Conservation (phyloP, 306 rosid species). For the Hippophae gyantsensis region DNA sequence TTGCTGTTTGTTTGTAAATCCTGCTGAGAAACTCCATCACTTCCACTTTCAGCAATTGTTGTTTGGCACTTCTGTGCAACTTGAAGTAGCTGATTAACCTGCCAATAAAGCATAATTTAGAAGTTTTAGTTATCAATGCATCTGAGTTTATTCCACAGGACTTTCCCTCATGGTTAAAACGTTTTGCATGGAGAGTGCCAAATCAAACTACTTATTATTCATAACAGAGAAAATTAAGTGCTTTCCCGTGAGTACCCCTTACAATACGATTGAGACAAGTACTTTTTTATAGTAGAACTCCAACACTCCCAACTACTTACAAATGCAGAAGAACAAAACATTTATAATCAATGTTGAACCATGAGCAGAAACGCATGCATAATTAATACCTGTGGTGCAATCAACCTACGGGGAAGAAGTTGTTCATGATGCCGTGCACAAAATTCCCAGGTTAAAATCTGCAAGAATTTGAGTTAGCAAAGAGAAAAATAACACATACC, state of each 20-base stretch:
- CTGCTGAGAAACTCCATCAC: conserved; percentile 68
- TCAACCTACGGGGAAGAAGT: conserved; percentile 88
- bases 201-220: no score
- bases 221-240: no score
- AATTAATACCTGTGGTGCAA: conserved; percentile 83
- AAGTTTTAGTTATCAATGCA: no score
- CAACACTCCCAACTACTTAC: no score
- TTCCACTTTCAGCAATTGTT: conserved; percentile 77
- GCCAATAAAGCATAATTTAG: conserved; percentile 5
- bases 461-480: conserved; percentile 3
- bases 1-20: conserved; percentile 87
- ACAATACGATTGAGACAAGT: no score
- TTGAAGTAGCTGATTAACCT: conserved; percentile 88
- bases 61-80: conserved; percentile 90
- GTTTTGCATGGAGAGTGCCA: no score
- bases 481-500: conserved; percentile 9
- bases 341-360: no score
- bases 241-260: no score
- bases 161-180: no score
- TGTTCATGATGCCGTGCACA: conserved; percentile 95
- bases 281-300: no score
- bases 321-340: no score
- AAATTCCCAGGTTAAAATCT: conserved; percentile 93
- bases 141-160: no score
- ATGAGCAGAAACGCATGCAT: neutral